Conservation (phyloP, 2,329 filamentous ascomycete genomes). For the Iodosphaeria phyllophila region DNA sequence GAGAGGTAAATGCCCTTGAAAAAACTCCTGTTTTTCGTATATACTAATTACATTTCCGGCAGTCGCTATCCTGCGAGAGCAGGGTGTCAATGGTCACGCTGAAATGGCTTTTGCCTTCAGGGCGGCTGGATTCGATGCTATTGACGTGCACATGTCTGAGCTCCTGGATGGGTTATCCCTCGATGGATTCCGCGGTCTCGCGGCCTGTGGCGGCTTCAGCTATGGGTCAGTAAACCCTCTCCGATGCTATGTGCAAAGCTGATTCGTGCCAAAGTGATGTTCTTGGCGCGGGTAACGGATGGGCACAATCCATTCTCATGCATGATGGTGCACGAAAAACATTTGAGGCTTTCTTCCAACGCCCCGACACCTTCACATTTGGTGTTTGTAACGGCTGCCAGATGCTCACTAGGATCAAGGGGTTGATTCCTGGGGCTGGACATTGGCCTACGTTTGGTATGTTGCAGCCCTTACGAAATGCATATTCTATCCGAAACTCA, state of each 20-base stretch:
- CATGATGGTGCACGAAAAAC: constrained; percentile 59
- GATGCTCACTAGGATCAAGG: constrained; percentile 70
- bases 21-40: constrained; percentile 27
- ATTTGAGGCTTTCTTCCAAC: constrained; percentile 71
- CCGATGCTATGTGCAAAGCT: background rate
- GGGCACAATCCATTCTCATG: constrained; percentile 84
- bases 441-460: constrained; percentile 63
- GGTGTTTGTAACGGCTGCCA: constrained; percentile 98
- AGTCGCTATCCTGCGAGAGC: constrained; percentile 85
- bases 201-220: constrained; percentile 92
- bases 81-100: constrained; percentile 88
- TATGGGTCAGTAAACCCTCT: constrained; percentile 46
- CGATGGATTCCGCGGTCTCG: constrained; percentile 67
- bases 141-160: constrained; percentile 96
- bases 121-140: constrained; percentile 72
- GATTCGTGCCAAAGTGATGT: constrained; percentile 24
- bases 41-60: constrained; percentile 39
- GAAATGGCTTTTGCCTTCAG: constrained; percentile 97
- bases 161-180: constrained; percentile 66
- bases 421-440: constrained; percentile 68
- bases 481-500: constrained; percentile 1
- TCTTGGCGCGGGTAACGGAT: constrained; percentile 86
- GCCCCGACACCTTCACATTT: constrained; percentile 76
- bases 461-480: no score
- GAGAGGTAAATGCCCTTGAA: constrained; percentile 5